phyloP scores from a whole-genome alignment of 352 stramenopile genomes.

The Phytophthora melonis region DNA sequence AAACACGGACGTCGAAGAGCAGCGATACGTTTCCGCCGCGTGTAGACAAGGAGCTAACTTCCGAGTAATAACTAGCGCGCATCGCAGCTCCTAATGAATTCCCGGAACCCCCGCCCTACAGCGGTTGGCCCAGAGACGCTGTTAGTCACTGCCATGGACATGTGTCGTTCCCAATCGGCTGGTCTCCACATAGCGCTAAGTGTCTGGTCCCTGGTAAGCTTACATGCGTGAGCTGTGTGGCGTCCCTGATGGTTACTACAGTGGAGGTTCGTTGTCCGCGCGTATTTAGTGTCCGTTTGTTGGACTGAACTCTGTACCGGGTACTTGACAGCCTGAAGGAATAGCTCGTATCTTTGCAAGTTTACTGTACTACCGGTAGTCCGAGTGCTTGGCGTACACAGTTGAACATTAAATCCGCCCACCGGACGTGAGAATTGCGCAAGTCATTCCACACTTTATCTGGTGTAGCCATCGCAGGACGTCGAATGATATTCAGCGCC shows the following conservation, averaged over 20 bases:
- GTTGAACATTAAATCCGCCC: slow-evolving; percentile 42
- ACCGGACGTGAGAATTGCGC: slow-evolving; percentile 32
- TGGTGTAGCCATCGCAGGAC: slow-evolving; percentile 27
- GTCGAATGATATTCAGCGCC: slow-evolving; percentile 32
- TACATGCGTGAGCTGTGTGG: not conserved
- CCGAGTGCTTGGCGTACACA: slow-evolving; percentile 43
- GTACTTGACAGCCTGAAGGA: not conserved
- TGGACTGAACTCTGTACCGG: not conserved
- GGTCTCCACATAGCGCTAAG: not conserved
- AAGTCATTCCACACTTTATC: slow-evolving; percentile 26
- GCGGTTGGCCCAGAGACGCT: not conserved
- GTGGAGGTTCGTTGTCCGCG: not conserved
- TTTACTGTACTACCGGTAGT: slow-evolving; percentile 27
- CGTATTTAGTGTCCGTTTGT: not conserved
- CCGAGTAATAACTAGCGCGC: not conserved
- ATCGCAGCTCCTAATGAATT: too few species aligned
- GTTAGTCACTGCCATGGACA: not conserved
- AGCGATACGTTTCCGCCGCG: not conserved
- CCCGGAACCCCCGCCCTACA: not conserved
- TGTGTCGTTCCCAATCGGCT: not conserved
- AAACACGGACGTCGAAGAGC: not conserved
- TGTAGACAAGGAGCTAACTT: not conserved
- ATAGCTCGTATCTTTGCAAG: not conserved
- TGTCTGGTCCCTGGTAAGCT: not conserved
- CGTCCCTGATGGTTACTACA: not conserved